Percentiles rank a stretch among this genome's conserved stretches.
These are phyloP conservation scores for Haemoproteus tartakovskyi DNA, from an alignment of 169 alveolate genomes.

Conservation along the genomic window DNA sequence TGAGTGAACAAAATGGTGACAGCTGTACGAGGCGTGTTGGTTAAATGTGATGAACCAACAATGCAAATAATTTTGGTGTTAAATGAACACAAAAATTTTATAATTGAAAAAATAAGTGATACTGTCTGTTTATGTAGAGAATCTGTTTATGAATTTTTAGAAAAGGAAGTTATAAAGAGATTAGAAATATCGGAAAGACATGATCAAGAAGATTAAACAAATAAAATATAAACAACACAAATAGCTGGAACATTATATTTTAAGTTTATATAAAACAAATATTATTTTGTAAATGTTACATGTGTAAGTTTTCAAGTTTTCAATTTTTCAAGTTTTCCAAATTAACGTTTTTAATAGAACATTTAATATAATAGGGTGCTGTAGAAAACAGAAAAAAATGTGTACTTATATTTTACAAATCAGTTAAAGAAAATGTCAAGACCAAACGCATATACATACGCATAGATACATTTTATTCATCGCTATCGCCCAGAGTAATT, in stretches of 20 bases:
- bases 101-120: conserved; percentile 79
- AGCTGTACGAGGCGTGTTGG: conserved; percentile 66
- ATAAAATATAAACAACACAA: conserved; percentile 3
- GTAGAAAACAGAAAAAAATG: too few species aligned
- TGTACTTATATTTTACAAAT: too few species aligned
- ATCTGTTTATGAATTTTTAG: conserved; percentile 71
- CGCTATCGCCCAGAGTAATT: too few species aligned
- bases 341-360: too few species aligned
- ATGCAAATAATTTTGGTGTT: conserved; percentile 78
- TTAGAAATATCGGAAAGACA: conserved; percentile 62
- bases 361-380: too few species aligned
- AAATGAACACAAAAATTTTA: conserved; percentile 75
- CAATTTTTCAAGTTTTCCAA: too few species aligned
- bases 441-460: too few species aligned
- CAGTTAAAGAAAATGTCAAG: too few species aligned
- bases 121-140: conserved; percentile 79
- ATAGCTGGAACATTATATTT: conserved; percentile 44
- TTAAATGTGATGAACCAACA: conserved; percentile 76
- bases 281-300: too few species aligned
- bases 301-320: too few species aligned
- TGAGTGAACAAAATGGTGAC: conserved; percentile 50
- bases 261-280: conserved; percentile 61
- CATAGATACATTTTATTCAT: too few species aligned
- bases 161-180: conserved; percentile 49
- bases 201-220: conserved; percentile 29